phyloP scores from a whole-genome alignment of 2,329 filamentous ascomycete genomes.

The Aspergillus novoparasiticus region DNA sequence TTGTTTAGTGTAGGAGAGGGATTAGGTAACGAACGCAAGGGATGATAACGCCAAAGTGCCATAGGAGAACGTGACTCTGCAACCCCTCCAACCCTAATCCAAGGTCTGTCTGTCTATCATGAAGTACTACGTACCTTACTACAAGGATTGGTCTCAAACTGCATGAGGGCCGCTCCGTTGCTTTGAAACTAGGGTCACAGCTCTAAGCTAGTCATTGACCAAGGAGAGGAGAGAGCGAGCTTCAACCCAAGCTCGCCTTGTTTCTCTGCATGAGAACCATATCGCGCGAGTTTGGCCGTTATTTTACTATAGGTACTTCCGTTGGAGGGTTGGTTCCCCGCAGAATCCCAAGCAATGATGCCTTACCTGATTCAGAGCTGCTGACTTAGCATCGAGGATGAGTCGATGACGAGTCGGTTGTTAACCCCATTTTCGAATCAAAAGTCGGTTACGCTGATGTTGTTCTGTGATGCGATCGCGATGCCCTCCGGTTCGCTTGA shows the following conservation, averaged over 20 bases:
- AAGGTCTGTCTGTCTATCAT: neutral
- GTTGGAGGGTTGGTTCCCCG: neutral
- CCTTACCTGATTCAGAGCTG: constrained; percentile 17
- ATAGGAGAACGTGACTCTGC: neutral
- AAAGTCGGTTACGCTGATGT: neutral
- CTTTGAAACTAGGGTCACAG: constrained; percentile 3
- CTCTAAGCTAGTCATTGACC: constrained; percentile 1
- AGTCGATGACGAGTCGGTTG: constrained; percentile 1
- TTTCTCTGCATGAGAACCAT: constrained; percentile 20
- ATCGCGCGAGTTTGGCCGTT: constrained; percentile 2
- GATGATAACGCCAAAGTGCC: neutral
- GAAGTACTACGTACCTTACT: neutral
- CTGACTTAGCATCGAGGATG: constrained; percentile 2
- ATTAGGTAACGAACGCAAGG: constrained; percentile 2
- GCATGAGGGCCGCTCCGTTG: neutral
- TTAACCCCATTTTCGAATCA: neutral
- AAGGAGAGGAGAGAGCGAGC: neutral
- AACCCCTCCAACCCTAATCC: neutral
- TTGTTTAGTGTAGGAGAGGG: neutral
- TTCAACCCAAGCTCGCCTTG: constrained; percentile 18
- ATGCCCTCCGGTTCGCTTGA: neutral
- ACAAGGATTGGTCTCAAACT: neutral
- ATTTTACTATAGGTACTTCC: constrained; percentile 2
- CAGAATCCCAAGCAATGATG: constrained; percentile 15
- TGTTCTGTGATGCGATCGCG: constrained; percentile 2